Conservation (phyloP, 768 basidiomycete species). For the Postia placenta region DNA sequence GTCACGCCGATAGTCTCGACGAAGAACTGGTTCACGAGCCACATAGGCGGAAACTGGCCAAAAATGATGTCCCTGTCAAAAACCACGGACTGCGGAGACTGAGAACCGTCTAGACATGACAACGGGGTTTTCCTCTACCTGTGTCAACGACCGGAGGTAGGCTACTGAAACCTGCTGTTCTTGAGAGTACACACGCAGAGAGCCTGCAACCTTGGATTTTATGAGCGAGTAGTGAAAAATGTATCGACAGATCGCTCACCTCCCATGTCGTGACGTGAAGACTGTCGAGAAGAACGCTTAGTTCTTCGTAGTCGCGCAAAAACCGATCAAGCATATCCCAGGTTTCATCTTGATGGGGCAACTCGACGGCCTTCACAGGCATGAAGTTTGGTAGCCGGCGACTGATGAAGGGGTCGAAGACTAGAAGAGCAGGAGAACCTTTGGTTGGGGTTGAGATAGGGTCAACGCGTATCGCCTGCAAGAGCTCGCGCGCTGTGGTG, state of each 20-base stretch:
- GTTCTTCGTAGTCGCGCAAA: constrained; percentile 52
- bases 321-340: constrained; percentile 47
- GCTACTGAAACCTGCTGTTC: no score
- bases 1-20: constrained; percentile 52
- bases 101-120: constrained; percentile 4
- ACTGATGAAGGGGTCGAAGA: constrained; percentile 63
- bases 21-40: constrained; percentile 62
- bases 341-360: constrained; percentile 41
- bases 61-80: constrained; percentile 52
- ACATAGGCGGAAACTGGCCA: constrained; percentile 40
- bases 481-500: constrained; percentile 31
- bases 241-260: constrained; percentile 29
- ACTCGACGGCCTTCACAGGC: constrained; percentile 55
- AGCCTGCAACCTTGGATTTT: constrained; percentile 38
- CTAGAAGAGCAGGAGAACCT: constrained; percentile 43
- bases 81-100: constrained; percentile 41
- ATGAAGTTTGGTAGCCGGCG: constrained; percentile 63
- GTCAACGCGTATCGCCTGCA: constrained; percentile 33
- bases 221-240: not conserved
- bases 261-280: constrained; percentile 55
- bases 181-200: constrained; percentile 43
- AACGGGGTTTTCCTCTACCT: constrained; percentile 37
- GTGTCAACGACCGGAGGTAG: no score
- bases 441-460: constrained; percentile 32
- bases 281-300: constrained; percentile 38